Conservation (phyloP, 2,329 filamentous ascomycete species). For the Herpomyces periplanetae region DNA sequence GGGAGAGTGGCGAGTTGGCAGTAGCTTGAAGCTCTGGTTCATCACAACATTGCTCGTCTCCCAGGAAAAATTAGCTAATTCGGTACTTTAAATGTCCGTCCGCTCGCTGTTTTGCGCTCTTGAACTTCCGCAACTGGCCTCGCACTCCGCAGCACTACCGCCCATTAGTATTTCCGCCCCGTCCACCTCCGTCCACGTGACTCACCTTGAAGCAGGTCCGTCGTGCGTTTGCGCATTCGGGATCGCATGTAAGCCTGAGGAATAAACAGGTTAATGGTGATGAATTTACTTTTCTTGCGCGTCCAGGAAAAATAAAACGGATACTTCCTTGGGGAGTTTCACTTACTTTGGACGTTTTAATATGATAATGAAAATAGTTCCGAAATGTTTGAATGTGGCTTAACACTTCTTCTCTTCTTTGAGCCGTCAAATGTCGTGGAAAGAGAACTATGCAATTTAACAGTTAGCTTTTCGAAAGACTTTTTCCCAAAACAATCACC, state of each 20-base stretch:
- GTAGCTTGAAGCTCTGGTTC: too few species aligned
- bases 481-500: background rate
- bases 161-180: constrained; percentile 7
- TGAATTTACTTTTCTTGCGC: constrained; percentile 2
- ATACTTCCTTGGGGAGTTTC: background rate
- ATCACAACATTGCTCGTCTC: too few species aligned
- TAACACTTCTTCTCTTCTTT: constrained; percentile 73
- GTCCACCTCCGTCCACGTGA: constrained; percentile 1
- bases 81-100: constrained; percentile 44
- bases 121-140: constrained; percentile 83
- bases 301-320: background rate
- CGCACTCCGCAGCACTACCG: constrained; percentile 56
- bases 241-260: constrained; percentile 76
- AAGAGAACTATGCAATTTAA: constrained; percentile 27
- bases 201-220: constrained; percentile 83
- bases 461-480: constrained; percentile 3
- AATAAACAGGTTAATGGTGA: constrained; percentile 2
- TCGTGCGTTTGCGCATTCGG: constrained; percentile 81
- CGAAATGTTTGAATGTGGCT: constrained; percentile 98
- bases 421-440: constrained; percentile 59
- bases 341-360: constrained; percentile 66
- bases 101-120: constrained; percentile 89
- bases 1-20: too few species aligned
- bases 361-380: constrained; percentile 99
- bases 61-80: too few species aligned